These are phyloP conservation scores for Tieghemiomyces parasiticus DNA, from an alignment of 192 early-diverging fungal species.

Conservation along the genomic window DNA sequence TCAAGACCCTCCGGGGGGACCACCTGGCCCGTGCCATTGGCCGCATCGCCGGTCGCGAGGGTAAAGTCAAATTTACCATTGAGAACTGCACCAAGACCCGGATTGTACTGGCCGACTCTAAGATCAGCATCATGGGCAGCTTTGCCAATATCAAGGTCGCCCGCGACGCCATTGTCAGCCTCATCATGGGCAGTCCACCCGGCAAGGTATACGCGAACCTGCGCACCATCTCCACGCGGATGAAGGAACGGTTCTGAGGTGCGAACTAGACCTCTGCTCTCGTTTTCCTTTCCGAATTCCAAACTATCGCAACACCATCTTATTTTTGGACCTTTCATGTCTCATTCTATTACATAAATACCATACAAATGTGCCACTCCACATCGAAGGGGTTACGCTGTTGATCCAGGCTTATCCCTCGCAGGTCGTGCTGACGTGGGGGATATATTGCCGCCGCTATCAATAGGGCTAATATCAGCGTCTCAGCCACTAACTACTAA, in stretches of 20 bases:
- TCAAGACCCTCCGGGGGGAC: slow-evolving; percentile 89
- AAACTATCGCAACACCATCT: too few relatives aligned
- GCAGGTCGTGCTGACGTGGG: too few relatives aligned
- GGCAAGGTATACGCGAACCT: slow-evolving; percentile 93
- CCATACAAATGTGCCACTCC: too few relatives aligned
- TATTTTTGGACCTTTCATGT: too few relatives aligned
- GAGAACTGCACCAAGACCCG: slow-evolving; percentile 94
- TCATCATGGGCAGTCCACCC: slow-evolving; percentile 90
- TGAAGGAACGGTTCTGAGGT: slow-evolving; percentile 87
- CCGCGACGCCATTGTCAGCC: slow-evolving; percentile 71
- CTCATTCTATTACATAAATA: too few relatives aligned
- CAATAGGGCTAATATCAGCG: too few relatives aligned
- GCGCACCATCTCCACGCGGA: slow-evolving; percentile 66
- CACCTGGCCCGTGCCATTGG: slow-evolving; percentile 95
- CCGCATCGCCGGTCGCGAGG: slow-evolving; percentile 94
- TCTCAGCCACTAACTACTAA: too few relatives aligned
- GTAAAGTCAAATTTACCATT: slow-evolving; percentile 94
- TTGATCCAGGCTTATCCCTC: too few relatives aligned
- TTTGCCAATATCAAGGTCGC: slow-evolving; percentile 97
- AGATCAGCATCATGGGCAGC: slow-evolving; percentile 90
- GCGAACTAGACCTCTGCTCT: too few relatives aligned
- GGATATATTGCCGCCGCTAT: too few relatives aligned
- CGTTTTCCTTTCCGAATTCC: too few relatives aligned
- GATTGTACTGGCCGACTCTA: slow-evolving; percentile 92
- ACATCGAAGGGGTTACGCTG: too few relatives aligned